Percentiles rank a stretch among this genome's conserved stretches.
Conservation (phyloP, 108 stramenopile genomes). For the Cyclotella sp. region DNA sequence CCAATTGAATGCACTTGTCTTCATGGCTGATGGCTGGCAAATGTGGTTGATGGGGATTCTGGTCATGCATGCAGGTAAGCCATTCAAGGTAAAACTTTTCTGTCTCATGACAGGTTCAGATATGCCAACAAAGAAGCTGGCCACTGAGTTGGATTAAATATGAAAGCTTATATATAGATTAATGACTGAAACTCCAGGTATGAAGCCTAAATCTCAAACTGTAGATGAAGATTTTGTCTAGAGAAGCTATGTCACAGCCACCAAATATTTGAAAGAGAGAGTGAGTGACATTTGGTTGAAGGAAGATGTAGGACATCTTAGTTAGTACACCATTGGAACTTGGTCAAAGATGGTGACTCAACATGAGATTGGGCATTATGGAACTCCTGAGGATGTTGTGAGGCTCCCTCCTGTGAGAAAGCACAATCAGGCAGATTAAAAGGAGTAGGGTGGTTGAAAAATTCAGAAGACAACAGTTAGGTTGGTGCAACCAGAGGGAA, state of each 20-base stretch:
- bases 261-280: not conserved
- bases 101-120: no score
- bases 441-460: not conserved
- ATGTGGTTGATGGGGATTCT: not conserved
- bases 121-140: not conserved
- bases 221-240: not conserved
- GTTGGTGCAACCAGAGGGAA: not conserved
- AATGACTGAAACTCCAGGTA: not conserved
- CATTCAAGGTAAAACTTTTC: no score
- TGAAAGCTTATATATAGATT: not conserved
- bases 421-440: not conserved
- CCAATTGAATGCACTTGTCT: not conserved
- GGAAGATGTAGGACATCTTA: not conserved
- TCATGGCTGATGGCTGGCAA: not conserved
- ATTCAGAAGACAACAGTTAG: not conserved
- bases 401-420: not conserved
- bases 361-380: not conserved
- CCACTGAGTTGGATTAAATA: not conserved
- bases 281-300: not conserved
- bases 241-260: not conserved
- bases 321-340: not conserved
- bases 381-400: conserved; percentile 1
- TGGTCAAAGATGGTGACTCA: not conserved
- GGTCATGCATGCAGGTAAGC: no score
- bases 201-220: not conserved